Base-by-base conservation (phyloP, 176 grass and related monocot genomes). In the Microstegium vimineum region DNA sequence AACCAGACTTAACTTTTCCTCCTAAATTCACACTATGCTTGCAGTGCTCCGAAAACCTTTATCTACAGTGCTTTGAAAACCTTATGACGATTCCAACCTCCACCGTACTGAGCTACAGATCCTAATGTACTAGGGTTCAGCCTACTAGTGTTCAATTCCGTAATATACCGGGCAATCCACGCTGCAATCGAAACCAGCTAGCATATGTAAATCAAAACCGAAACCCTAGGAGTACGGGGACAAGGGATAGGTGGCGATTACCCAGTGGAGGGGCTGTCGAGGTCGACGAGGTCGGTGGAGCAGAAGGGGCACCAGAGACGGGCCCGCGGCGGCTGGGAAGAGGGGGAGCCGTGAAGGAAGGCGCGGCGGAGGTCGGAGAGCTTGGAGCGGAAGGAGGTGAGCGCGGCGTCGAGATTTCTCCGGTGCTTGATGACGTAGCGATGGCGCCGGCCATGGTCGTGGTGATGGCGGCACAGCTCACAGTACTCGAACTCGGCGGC, bases 251-350 rank as follows among this genome's bases (percentile, higher is more conserved):
- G 46, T 17, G 52, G 49, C 31, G 34, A 71, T 63, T 91, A 99
- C 93, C 83, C 88, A 17, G 93, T 77, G 62, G 94, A 89, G 85
- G 63, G 28, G 73, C 59, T 87, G 84, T 81, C 89, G 37, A 81
- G 71, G 45, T 88, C 89, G 72, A 82, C 78, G 45, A 93, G 70
- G 42, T 98, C 90, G 23, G 66, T 31, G 57, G 85, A 62, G 82
- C 89, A 95, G 86, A 95, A 99, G 69, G 81, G 65, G 59, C 93
- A 99, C 96, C 93, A 95, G 23, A 95, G 71, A 60, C 73, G 41
- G 54, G 64, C 76, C 65, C 46, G 47, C 65, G 65, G 69, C 63
- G 71, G 14, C 59, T 69, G 20, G 83, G 68, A 30, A 26, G 63
- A 56, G 62, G 66, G 22, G 68, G 80, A 77, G 13, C 83, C 91